Evolutionary conservation across 257 asterid species (phyloP).

Genomic region (Coffea canephora): DNA sequence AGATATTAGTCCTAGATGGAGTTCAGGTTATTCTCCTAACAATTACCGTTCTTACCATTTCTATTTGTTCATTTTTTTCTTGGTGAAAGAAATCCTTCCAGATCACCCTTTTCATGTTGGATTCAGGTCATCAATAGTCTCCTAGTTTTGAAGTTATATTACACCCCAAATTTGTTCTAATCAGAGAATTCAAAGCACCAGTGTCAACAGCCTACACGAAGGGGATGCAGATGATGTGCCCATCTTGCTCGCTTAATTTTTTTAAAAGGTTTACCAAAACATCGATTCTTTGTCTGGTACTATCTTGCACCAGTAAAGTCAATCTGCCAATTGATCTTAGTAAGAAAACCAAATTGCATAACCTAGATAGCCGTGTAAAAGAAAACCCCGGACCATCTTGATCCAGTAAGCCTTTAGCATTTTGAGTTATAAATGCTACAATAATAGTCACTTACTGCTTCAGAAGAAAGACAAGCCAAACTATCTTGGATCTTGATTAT

Average conservation of each 20-base stretch:
- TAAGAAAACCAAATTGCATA: background rate
- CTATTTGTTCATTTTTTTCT: background rate
- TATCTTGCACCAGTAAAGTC: background rate
- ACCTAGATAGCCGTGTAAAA: background rate
- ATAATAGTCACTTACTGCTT: too few species aligned
- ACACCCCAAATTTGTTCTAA: background rate
- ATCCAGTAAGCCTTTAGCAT: background rate
- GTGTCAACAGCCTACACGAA: background rate
- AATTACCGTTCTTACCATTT: background rate
- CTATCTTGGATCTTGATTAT: background rate
- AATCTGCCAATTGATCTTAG: background rate
- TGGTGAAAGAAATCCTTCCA: background rate
- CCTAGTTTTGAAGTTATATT: background rate
- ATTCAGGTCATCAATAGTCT: background rate
- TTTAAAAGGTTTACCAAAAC: background rate
- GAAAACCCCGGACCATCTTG: background rate
- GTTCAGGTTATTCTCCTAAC: conserved; percentile 59
- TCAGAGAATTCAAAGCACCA: too few species aligned
- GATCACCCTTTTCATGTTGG: too few species aligned
- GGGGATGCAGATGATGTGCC: background rate
- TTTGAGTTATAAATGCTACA: too few species aligned
- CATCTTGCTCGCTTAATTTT: background rate
- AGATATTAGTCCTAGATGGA: conserved; percentile 89
- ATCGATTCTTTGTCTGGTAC: background rate
- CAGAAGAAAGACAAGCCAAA: background rate